A percentile compares a stretch with the other conserved stretches of the same genome.
Evolutionary conservation across 805 yeast genomes (phyloP).

Genomic region (Lipomyces oligophaga): DNA sequence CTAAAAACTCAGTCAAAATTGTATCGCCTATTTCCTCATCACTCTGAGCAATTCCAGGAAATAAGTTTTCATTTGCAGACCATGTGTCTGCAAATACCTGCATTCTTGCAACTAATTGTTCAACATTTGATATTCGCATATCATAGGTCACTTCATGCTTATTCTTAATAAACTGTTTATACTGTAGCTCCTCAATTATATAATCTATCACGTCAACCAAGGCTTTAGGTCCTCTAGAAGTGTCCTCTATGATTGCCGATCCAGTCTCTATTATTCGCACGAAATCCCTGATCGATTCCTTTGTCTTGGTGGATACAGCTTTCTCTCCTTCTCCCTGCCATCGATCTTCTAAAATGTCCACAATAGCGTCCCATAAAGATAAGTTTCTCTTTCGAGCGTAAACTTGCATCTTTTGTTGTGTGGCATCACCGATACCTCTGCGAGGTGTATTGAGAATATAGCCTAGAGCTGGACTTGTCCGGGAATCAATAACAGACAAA

Average conservation of each 20-base stretch:
- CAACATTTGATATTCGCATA: conserved; percentile 28
- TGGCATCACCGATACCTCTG: conserved; percentile 62
- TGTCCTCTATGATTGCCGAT: conserved; percentile 3
- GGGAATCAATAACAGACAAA: conserved; percentile 57
- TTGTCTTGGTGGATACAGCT: conserved; percentile 4
- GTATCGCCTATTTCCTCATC: conserved; percentile 1
- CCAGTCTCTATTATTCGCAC: conserved; percentile 13
- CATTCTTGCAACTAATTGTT: conserved; percentile 12
- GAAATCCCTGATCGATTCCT: conserved; percentile 4
- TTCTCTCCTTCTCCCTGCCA: too few relatives aligned
- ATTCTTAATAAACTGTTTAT: conserved; percentile 8
- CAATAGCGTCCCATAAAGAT: conserved; percentile 21
- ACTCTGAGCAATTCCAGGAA: conserved; percentile 19
- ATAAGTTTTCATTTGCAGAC: conserved; percentile 2
- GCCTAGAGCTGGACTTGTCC: conserved; percentile 57
- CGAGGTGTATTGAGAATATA: conserved; percentile 59
- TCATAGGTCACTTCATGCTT: conserved; percentile 22
- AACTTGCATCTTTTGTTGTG: conserved; percentile 40
- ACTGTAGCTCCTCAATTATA: conserved; percentile 14
- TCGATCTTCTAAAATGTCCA: conserved; percentile 5
- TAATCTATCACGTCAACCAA: conserved; percentile 6
- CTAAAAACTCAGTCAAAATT: conserved; percentile 13
- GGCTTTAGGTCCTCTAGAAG: background rate
- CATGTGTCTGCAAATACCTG: conserved; percentile 7
- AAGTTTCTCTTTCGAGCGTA: conserved; percentile 13